phyloP scores from a whole-genome alignment of 306 rosid species.

The Corylus heterophylla region DNA sequence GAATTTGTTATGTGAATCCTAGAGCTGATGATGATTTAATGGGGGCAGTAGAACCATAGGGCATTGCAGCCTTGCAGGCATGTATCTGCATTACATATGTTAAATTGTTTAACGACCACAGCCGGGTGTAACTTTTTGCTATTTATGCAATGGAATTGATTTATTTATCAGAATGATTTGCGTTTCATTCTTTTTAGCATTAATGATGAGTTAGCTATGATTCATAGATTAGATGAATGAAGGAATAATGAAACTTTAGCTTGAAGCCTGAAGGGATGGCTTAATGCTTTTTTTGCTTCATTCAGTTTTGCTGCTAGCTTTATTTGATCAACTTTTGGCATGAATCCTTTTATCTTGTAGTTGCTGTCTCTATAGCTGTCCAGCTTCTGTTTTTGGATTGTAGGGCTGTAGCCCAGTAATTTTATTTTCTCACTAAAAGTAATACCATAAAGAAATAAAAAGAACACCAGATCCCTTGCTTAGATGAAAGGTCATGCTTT shows the following conservation, averaged over 20 bases:
- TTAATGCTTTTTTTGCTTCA: not conserved
- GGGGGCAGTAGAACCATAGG: constrained; percentile 26
- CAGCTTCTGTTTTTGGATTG: not conserved
- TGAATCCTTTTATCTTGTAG: not conserved
- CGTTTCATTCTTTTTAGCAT: not conserved
- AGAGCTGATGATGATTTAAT: constrained; percentile 16
- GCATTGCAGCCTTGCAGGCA: not conserved
- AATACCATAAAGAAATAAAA: not conserved
- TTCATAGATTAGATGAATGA: not conserved
- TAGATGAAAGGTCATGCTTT: not conserved
- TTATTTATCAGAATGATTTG: not conserved
- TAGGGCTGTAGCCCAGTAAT: not conserved
- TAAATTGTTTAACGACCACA: not conserved
- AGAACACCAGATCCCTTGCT: not conserved
- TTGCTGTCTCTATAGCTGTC: not conserved
- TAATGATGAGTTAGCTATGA: not conserved
- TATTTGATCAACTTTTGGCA: not conserved
- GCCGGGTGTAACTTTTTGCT: not conserved
- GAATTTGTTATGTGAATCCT: constrained; percentile 26
- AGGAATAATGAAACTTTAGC: not conserved
- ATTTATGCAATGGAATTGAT: not conserved
- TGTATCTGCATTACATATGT: not conserved
- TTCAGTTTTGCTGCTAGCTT: not conserved
- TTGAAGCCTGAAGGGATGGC: not conserved
- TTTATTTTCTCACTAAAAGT: not conserved